Conservation (phyloP, 2,329 filamentous ascomycete species). For the Diaporthe helianthi region DNA sequence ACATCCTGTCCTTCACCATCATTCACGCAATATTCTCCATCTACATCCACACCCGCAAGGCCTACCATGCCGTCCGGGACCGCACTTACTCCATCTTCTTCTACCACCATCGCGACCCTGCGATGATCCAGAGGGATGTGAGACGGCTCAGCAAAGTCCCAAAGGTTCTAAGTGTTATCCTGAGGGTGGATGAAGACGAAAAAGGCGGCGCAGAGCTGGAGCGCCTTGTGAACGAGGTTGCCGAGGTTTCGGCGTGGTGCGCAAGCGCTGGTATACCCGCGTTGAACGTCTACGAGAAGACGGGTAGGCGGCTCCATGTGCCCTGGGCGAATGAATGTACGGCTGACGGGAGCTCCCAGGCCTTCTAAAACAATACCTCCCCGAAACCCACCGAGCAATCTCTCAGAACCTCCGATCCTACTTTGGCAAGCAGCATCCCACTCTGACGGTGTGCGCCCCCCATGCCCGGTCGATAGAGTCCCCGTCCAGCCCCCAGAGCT, state of each 20-base stretch:
- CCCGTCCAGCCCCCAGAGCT: conserved; percentile 48
- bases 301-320: conserved; percentile 62
- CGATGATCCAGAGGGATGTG: conserved; percentile 89
- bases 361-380: conserved; percentile 85
- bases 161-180: conserved; percentile 84
- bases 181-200: conserved; percentile 75
- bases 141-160: conserved; percentile 76
- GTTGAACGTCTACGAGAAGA: conserved; percentile 91
- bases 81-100: conserved; percentile 82
- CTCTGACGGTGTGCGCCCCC: conserved; percentile 75
- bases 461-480: conserved; percentile 68
- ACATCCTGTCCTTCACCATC: conserved; percentile 71
- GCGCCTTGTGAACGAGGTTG: conserved; percentile 85
- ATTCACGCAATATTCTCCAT: conserved; percentile 86
- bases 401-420: conserved; percentile 83
- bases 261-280: conserved; percentile 86
- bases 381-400: conserved; percentile 82
- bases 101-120: conserved; percentile 94
- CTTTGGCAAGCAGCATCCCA: conserved; percentile 78
- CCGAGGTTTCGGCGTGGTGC: conserved; percentile 93
- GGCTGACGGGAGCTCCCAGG: conserved; percentile 59
- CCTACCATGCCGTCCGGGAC: conserved; percentile 79
- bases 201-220: conserved; percentile 78
- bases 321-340: neutral
- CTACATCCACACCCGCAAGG: conserved; percentile 82